Conservation (phyloP, 345 rosid species). For the Murraya paniculata region DNA sequence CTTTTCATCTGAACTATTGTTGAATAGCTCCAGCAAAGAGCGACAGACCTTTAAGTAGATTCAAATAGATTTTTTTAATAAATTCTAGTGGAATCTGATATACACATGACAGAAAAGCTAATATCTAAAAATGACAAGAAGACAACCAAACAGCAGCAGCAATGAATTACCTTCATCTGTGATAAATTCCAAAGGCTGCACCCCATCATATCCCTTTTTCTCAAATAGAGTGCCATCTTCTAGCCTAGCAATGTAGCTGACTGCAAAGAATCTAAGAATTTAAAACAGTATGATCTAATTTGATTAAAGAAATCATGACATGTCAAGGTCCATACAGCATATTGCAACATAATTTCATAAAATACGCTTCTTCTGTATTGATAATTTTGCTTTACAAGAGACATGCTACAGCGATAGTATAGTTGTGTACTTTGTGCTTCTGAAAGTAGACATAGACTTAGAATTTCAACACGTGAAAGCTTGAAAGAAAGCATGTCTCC, state of each 20-base stretch:
- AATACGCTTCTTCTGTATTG: neutral
- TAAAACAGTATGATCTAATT: neutral
- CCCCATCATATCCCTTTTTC: conserved; percentile 50
- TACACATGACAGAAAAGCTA: neutral
- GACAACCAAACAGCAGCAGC: neutral
- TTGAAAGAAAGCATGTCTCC: neutral
- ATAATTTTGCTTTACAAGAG: neutral
- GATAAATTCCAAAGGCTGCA: conserved; percentile 42
- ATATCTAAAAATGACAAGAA: neutral
- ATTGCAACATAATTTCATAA: neutral
- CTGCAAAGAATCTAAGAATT: conserved; percentile 30
- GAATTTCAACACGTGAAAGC: neutral
- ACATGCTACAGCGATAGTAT: neutral
- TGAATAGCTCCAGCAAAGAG: neutral
- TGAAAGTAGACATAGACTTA: neutral
- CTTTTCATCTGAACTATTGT: neutral
- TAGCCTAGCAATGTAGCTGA: conserved; percentile 45
- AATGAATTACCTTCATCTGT: conserved; percentile 49
- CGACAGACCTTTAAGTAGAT: neutral
- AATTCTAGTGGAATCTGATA: neutral
- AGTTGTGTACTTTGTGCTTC: neutral
- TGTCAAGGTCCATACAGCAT: neutral
- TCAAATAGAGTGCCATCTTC: conserved; percentile 55
- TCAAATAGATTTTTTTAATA: neutral
- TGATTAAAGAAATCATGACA: neutral